phyloP scores from a whole-genome alignment of 1,284 basidiomycete species.

The Cryptococcus sp. region DNA sequence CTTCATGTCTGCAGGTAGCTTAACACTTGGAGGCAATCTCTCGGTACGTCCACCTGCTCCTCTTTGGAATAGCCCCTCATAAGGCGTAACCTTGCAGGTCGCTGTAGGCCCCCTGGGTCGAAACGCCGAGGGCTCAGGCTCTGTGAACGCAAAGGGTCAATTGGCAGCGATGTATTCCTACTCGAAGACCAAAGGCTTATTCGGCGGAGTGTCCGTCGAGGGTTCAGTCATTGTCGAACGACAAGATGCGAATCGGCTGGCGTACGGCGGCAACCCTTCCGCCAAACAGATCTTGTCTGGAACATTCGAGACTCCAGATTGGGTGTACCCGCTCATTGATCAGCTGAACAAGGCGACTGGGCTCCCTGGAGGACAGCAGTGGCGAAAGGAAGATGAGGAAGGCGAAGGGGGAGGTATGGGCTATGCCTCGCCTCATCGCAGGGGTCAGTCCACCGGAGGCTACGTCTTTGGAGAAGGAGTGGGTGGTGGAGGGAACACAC shows the following conservation, averaged over 20 bases:
- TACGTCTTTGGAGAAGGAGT: slow-evolving; percentile 51
- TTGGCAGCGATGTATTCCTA: slow-evolving; percentile 97
- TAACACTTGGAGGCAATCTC: slow-evolving; percentile 91
- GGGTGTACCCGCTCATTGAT: slow-evolving; percentile 71
- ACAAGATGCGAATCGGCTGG: slow-evolving; percentile 82
- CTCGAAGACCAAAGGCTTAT: slow-evolving; percentile 89
- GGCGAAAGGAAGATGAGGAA: slow-evolving; percentile 62
- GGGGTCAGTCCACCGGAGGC: slow-evolving; percentile 20
- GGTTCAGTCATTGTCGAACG: slow-evolving; percentile 93
- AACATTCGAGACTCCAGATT: slow-evolving; percentile 69
- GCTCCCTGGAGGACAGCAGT: slow-evolving; percentile 66
- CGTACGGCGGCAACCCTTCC: slow-evolving; percentile 73
- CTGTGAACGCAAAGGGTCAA: slow-evolving; percentile 82
- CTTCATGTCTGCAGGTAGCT: slow-evolving; percentile 92
- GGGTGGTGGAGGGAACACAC: slow-evolving; percentile 32
- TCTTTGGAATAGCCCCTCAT: background rate
- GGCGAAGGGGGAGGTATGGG: slow-evolving; percentile 48
- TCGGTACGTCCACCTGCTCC: slow-evolving; percentile 54
- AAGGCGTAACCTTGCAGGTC: slow-evolving; percentile 49
- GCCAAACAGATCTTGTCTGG: slow-evolving; percentile 80
- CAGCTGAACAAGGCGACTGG: slow-evolving; percentile 73
- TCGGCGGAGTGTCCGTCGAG: slow-evolving; percentile 78
- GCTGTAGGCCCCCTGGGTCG: slow-evolving; percentile 92
- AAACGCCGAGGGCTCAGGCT: slow-evolving; percentile 88
- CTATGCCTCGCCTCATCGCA: slow-evolving; percentile 22